Evolutionary conservation across 805 yeast genomes (phyloP).

Genomic region (Lipomyces sp.): DNA sequence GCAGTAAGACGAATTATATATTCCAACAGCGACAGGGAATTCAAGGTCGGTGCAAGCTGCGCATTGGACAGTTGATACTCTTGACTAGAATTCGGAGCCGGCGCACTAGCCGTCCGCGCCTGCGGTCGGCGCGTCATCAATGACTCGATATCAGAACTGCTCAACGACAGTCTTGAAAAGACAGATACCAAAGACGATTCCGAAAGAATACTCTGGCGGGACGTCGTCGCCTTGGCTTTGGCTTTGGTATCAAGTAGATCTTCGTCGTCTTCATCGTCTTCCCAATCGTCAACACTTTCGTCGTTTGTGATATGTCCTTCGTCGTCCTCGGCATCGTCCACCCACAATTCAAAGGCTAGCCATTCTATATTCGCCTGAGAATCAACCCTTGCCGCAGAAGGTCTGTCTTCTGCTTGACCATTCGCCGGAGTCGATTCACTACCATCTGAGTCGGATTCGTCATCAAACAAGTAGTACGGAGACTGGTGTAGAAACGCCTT

Average conservation of each 20-base stretch:
- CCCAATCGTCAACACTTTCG: no score
- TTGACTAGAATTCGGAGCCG: background rate
- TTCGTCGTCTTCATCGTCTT: conserved; percentile 9
- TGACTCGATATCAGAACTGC: conserved; percentile 15
- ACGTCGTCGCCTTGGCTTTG: background rate
- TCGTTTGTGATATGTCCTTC: background rate
- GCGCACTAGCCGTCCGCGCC: background rate
- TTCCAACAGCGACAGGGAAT: conserved; percentile 53
- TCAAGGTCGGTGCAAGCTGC: conserved; percentile 3
- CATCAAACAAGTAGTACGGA: conserved; percentile 8
- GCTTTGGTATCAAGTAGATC: conserved; percentile 29
- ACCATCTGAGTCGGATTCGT: conserved; percentile 17
- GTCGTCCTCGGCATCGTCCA: conserved; percentile 30
- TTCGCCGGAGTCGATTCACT: conserved; percentile 30
- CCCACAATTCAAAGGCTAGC: conserved; percentile 31
- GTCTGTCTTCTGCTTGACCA: conserved; percentile 43
- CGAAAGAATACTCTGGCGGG: conserved; percentile 1
- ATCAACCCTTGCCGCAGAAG: conserved; percentile 14
- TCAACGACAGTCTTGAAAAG: conserved; percentile 15
- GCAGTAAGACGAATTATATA: conserved; percentile 58
- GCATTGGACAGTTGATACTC: background rate
- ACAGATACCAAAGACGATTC: conserved; percentile 13
- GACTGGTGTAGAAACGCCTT: conserved; percentile 28
- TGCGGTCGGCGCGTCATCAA: conserved; percentile 2
- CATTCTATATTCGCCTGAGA: conserved; percentile 29